Evolutionary conservation across 768 basidiomycete species (phyloP), one percentile per base, ranked within the genome.

Genomic region (Pulveroboletus sp.): DNA sequence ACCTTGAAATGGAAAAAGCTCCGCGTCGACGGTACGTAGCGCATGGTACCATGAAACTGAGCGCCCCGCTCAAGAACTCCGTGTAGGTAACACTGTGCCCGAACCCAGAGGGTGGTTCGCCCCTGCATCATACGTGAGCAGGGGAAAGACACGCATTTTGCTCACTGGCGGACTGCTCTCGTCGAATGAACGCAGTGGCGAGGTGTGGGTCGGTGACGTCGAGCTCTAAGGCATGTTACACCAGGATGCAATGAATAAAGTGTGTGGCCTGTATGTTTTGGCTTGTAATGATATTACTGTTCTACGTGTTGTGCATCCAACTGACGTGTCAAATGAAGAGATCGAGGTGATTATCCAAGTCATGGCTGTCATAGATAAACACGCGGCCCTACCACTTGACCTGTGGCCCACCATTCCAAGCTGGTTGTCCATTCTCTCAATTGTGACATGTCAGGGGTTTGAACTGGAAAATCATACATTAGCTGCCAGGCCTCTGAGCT

Each of bases 31-130:
- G 60, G 52, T 46, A 20, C 51, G 40, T 47, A 8, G 14, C 8
- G 1, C 40, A 19, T 32, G 29, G 10, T 12, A 21, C n/a, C 19
- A 31, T 40, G 5, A 8, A 25, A n/a, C 4, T 10, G 10, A 13
- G 16, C 39, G 3, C 39, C 16, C 3, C 12, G 1, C 37, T 13
- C n/a, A 23, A 8, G 36, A 11, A 24, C 10, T 23, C 27, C 27
- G 4, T 29, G 29, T 6, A 34, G 37, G 35, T 17, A 35, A 43
- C 6, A 11, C 27, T 11, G 32, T 21, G 0, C 71, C 74, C 4
- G 63, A 66, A 25, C 61, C 69, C 0, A 60, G 75, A 14, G 76
- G 77, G 0, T 78, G 78, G 75, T 74, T 79, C 55, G 60, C 69
- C 1, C 51, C 64, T 0, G 67, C 66, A 1, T 56, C 49, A 1